Percentiles rank a stretch among this genome's conserved stretches.
Conservation (phyloP, 495 filamentous ascomycete species). For the Aspergillus cavernicola region DNA sequence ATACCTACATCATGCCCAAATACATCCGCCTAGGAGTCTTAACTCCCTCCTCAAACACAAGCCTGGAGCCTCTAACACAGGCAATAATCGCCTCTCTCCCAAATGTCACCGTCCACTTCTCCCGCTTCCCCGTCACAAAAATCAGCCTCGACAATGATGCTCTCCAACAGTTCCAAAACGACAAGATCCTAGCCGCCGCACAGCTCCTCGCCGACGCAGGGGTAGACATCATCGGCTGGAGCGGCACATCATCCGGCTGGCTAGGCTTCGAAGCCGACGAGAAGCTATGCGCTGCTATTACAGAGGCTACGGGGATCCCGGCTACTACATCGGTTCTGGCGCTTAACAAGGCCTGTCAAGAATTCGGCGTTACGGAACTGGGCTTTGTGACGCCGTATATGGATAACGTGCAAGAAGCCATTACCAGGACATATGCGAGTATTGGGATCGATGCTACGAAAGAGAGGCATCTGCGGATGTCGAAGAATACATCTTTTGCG, state of each 20-base stretch:
- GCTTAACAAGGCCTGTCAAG: neutral
- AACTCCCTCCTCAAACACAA: slow-evolving; percentile 6
- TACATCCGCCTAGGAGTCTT: neutral
- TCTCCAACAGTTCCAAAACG: slow-evolving; percentile 5
- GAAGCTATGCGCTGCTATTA: neutral
- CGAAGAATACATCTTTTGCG: neutral
- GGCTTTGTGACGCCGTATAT: slow-evolving; percentile 1
- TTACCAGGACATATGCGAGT: neutral
- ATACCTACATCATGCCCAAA: neutral
- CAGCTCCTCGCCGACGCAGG: slow-evolving; percentile 3
- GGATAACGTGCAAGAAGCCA: slow-evolving; percentile 2
- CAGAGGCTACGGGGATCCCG: neutral
- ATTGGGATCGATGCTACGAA: neutral
- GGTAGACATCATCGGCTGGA: slow-evolving; percentile 5
- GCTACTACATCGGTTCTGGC: slow-evolving; percentile 2
- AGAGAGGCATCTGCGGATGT: neutral
- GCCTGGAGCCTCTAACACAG: neutral
- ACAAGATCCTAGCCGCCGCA: slow-evolving; percentile 2
- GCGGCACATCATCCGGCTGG: slow-evolving; percentile 4
- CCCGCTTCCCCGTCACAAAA: slow-evolving; percentile 1
- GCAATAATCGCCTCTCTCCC: neutral
- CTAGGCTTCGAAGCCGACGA: slow-evolving; percentile 1
- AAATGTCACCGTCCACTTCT: slow-evolving; percentile 4
- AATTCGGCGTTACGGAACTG: neutral
- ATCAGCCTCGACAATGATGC: slow-evolving; percentile 3